Evolutionary conservation across 1,139 yeast genomes (phyloP), one percentile per base, ranked within the genome.

Genomic region (Meyerozyma guilliermondii): DNA sequence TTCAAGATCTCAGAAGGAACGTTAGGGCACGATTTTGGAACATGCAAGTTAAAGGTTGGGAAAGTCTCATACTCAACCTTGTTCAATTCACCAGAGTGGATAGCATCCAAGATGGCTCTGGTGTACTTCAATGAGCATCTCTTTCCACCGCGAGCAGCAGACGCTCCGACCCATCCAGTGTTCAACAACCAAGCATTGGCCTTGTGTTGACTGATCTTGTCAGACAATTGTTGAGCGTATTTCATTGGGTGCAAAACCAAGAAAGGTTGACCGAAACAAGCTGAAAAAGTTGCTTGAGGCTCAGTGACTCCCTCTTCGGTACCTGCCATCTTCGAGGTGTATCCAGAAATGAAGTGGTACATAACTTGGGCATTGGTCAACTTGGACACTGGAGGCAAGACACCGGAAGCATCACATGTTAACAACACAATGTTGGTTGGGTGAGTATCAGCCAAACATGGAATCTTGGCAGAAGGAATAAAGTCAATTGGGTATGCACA

Each of bases 311-410:
- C 98, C 67, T 88, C 95, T 73, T 92, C 98, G 46, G 98, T 92
- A 68, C 98, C 98, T 51, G 98, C 97, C 95, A 92, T 92, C 81
- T 92, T 92, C 47, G 98, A 91, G 50, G 98, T 92, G 80, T 92
- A 92, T 63, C 98, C 98, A 50, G 96, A 86, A 58, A 92, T 92
- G 72, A 92, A 92, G 74, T 92, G 98, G 79, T 92, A 92, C 98
- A 92, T 92, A 53, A 92, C 98, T 73, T 92, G 98, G 55, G 92
- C 88, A 62, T 88, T 88, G 46, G 95, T 79, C 67, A 92, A 81
- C 71, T 84, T 88, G 51, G 98, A 89, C 49, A 92, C 95, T 54
- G 98, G 98, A 45, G 98, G 98, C 58, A 92, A 78, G 39, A 91
- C 97, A 74, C 98, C 98, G 48, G 95, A 82, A 50, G 98, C 98